Evolutionary conservation across 768 basidiomycete genomes (phyloP), one percentile per base, ranked within the genome.

Genomic region (Psilocybe azurescens): DNA sequence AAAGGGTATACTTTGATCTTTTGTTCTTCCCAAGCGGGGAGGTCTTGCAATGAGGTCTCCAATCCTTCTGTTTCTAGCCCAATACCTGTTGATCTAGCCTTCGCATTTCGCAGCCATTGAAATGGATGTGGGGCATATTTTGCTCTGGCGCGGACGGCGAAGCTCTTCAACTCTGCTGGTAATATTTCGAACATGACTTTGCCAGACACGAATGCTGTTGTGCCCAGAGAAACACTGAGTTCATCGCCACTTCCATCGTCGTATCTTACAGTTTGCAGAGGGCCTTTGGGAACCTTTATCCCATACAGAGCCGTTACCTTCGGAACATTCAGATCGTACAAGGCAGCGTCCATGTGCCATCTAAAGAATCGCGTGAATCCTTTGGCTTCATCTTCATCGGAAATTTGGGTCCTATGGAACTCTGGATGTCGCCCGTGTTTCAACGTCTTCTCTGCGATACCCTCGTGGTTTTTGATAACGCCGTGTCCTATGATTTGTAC

Each of bases 401-500:
- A 86, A 28, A 95, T 80, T 28, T 75, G 76, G 28, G 89, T 89
- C 77, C 91, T 93, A 78, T 95, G 94, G 76, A 95, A 95, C 2
- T 89, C 89, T 51, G 80, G 86, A 76, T 95, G 94, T 50, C 86
- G 86, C 1, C 92, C 94, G 73, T 96, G 94, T 75, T 90, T 93
- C 71, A 96, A 85, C 72, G 83, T 86, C n/a, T 88, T 89, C 67
- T 86, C 83, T 1, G 85, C 84, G 32, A 94, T 83, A n/a, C 93
- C 93, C 73, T 93, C 90, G 77, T 94, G 88, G 72, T 90, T 75
- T 66, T 87, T 87, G 14, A 94, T 88, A 1, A 78, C 84, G 7
- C 94, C 94, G 68, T 94, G 95, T 5, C 94, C 94, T 70, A 95
- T 95, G 55, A 95, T 86, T 71, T 95, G 94, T 1, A 95, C 93